Conservation (phyloP, 164 flowering plant genomes). For the Stephania japonica region DNA sequence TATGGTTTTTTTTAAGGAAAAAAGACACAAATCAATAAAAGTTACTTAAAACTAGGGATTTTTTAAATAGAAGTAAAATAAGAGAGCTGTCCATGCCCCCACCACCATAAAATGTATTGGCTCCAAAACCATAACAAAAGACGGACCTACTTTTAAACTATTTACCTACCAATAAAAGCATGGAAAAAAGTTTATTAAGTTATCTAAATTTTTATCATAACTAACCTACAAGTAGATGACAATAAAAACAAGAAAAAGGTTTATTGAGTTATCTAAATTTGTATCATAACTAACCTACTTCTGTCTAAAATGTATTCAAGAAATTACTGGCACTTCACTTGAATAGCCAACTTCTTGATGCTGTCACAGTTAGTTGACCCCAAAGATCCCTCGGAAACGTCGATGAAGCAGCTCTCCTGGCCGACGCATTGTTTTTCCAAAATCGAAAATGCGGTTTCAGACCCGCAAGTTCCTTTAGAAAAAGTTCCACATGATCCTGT, state of each 20-base stretch:
- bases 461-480: constrained; percentile 31
- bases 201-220: no score
- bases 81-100: background rate
- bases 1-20: no score
- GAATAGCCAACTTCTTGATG: constrained; percentile 1
- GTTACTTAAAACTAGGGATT: background rate
- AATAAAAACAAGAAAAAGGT: no score
- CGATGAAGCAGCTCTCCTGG: constrained; percentile 27
- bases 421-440: constrained; percentile 43
- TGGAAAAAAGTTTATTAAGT: background rate
- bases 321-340: background rate
- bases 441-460: constrained; percentile 11
- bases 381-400: constrained; percentile 28
- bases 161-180: background rate
- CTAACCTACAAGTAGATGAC: no score
- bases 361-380: constrained; percentile 20
- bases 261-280: no score
- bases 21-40: no score
- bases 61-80: background rate
- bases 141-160: background rate
- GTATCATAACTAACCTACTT: background rate
- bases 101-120: background rate
- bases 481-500: constrained; percentile 44
- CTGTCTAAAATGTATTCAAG: background rate
- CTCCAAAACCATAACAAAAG: background rate